Evolutionary conservation across 2,329 filamentous ascomycete species (phyloP).

Genomic region (Phoma sp.): DNA sequence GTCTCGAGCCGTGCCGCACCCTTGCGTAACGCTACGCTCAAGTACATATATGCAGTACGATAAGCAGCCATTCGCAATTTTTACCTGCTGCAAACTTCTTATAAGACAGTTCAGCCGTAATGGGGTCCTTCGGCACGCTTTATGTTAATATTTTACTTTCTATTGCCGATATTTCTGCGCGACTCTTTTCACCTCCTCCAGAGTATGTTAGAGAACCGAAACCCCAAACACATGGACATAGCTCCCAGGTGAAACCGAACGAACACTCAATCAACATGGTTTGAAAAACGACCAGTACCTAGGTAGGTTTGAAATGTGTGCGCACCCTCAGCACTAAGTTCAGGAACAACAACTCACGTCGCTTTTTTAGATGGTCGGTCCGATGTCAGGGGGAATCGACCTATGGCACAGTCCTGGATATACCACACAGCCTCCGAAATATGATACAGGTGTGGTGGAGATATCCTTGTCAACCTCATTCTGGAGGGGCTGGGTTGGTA

Average conservation of each 20-base stretch:
- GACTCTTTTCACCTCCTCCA: slow-evolving; percentile 8
- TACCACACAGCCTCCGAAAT: neutral
- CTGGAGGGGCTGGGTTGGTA: too few relatives aligned
- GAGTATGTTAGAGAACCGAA: neutral
- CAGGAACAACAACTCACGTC: neutral
- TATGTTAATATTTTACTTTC: slow-evolving; percentile 9
- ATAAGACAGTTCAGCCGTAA: neutral
- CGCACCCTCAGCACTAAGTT: neutral
- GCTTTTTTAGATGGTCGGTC: neutral
- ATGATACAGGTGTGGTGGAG: neutral
- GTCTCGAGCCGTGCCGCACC: slow-evolving; percentile 8
- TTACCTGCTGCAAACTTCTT: too few relatives aligned
- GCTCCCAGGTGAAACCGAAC: neutral
- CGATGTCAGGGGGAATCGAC: too few relatives aligned
- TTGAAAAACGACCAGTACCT: neutral
- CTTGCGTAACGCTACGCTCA: slow-evolving; percentile 5
- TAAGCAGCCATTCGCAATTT: too few relatives aligned
- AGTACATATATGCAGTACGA: neutral
- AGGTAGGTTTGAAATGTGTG: neutral
- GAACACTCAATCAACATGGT: neutral
- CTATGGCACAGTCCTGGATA: too few relatives aligned
- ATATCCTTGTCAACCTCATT: too few relatives aligned
- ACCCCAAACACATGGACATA: neutral
- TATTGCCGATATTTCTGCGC: slow-evolving; percentile 6
- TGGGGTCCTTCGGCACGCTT: slow-evolving; percentile 4